These are phyloP conservation scores for Coniochaeta sp. DNA, from an alignment of 2,329 filamentous ascomycete genomes.

Conservation along the genomic window DNA sequence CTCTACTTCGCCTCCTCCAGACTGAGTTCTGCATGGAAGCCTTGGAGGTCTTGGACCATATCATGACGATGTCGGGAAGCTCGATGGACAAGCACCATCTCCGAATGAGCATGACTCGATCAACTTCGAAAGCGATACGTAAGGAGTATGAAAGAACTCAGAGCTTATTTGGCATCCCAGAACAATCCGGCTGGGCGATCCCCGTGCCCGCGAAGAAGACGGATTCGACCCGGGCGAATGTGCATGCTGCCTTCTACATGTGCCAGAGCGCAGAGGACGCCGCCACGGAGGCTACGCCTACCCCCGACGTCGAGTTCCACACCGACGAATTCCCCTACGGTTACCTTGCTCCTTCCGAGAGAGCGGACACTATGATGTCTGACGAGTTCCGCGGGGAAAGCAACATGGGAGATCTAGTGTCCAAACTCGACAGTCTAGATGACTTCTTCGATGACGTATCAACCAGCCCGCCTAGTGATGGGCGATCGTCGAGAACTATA, in stretches of 20 bases:
- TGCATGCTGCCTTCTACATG: constrained; percentile 93
- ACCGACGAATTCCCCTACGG: constrained; percentile 79
- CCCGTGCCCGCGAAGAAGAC: constrained; percentile 88
- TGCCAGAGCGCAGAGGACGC: constrained; percentile 63
- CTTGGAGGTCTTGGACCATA: constrained; percentile 83
- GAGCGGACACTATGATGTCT: constrained; percentile 88
- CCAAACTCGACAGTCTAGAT: constrained; percentile 70
- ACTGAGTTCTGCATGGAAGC: constrained; percentile 93
- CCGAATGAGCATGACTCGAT: constrained; percentile 95
- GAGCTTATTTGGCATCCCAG: constrained; percentile 92
- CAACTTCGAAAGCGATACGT: constrained; percentile 74
- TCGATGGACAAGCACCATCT: constrained; percentile 92
- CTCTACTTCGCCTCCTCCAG: constrained; percentile 78
- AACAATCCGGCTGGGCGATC: constrained; percentile 93
- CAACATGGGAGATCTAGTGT: constrained; percentile 75
- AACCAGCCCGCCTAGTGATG: constrained; percentile 52
- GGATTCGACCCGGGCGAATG: constrained; percentile 77
- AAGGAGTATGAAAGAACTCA: constrained; percentile 95
- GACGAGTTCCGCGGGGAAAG: constrained; percentile 66
- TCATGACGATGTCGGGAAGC: constrained; percentile 88
- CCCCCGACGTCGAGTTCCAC: constrained; percentile 87
- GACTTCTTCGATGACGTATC: constrained; percentile 68
- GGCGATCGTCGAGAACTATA: constrained; percentile 53
- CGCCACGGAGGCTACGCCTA: constrained; percentile 54
- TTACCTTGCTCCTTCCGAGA: constrained; percentile 64